Base-by-base conservation (phyloP, 2,329 filamentous ascomycete species). In the Nannizziopsis barbatae region DNA sequence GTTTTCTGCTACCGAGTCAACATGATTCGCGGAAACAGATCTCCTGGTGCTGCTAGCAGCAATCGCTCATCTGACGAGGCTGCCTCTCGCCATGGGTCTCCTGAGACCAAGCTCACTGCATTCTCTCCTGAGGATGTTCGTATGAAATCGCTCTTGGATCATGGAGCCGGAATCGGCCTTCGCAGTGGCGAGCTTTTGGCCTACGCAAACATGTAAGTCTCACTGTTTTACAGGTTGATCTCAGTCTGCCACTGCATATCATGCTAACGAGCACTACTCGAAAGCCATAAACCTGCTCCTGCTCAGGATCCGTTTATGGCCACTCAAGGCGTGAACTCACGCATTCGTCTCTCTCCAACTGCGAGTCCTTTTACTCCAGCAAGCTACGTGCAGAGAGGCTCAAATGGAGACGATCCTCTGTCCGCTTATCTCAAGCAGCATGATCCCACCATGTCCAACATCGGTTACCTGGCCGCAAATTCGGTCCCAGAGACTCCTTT, bases 121-220 rank as follows among this genome's bases (percentile, higher is more conserved):
- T 83, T 83, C 59, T 84, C 80, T 3, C 79, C 80, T 0, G 75
- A 78, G 12, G 76, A 78, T 36, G 63, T 64, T 45, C 71, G 72
- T 11, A 63, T 66, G 33, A 73, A 71, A 54, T 53, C 54, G 18
- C 55, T 55, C 35, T 53, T 55, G 39, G 52, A 56, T 11, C 49
- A 56, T 38, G 53, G 44, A 39, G 40, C 53, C 41, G 49, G 50
- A 43, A 53, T 45, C 41, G 43, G 44, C 37, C 31, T 42, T 46
- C 48, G 44, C 30, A 45, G n/a, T 5, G 40, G 41, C 14, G 22
- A 43, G 32, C 10, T 31, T 18, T 33, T 43, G 37, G 36, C 32
- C 45, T 51, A 30, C 41, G 14, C 35, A n/a, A 30, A 44, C 18
- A 35, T 14, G 45, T 51, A 30, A 35, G 45, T 48, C 18, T 5